Evolutionary conservation across 2,329 filamentous ascomycete genomes (phyloP).

Genomic region (Fusarium metavorans): DNA sequence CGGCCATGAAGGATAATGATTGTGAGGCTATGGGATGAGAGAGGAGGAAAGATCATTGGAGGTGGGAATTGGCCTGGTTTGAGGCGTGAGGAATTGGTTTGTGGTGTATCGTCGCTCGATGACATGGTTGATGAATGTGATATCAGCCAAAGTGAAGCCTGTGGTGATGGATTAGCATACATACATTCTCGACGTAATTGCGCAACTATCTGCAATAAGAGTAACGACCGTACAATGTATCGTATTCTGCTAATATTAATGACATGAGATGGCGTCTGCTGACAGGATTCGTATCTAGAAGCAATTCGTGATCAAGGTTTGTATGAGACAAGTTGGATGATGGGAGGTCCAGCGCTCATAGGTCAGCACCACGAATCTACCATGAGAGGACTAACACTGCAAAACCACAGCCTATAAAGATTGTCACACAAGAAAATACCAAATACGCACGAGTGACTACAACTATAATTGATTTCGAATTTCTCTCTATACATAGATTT

Average conservation of each 20-base stretch:
- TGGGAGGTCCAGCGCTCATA: background rate
- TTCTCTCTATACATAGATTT: too few relatives aligned
- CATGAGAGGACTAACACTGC: background rate
- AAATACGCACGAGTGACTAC: too few relatives aligned
- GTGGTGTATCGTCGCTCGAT: background rate
- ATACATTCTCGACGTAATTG: too few relatives aligned
- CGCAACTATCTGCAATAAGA: background rate
- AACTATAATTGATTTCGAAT: too few relatives aligned
- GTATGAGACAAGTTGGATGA: background rate
- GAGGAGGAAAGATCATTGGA: slow-evolving; percentile 36
- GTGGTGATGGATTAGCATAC: background rate
- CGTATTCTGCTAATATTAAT: background rate
- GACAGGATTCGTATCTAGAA: background rate
- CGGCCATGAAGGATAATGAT: slow-evolving; percentile 64
- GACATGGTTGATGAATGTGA: background rate
- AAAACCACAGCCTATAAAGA: background rate
- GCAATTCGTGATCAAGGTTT: background rate
- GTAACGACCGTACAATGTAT: too few relatives aligned
- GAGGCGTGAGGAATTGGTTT: slow-evolving; percentile 2
- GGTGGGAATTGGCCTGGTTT: slow-evolving; percentile 41
- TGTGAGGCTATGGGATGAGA: slow-evolving; percentile 55
- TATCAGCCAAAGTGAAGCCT: background rate
- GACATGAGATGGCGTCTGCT: background rate
- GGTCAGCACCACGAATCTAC: background rate
- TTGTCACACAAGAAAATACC: background rate